A percentile compares a stretch with the other conserved stretches of the same genome.
phyloP scores from a whole-genome alignment of 1,284 basidiomycete species.

The Mycena sp. region DNA sequence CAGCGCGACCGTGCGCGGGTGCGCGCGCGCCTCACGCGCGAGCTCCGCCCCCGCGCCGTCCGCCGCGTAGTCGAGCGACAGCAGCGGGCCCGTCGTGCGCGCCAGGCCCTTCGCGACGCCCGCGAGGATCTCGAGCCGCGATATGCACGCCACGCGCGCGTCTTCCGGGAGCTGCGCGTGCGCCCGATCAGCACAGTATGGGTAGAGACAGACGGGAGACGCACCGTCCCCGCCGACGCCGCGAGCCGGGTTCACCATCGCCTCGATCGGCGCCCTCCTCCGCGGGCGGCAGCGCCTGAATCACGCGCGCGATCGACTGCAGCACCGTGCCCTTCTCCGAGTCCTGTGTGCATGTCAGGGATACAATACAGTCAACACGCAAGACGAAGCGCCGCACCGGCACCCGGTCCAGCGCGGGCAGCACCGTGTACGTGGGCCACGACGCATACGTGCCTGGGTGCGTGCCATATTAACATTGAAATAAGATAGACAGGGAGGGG shows the following conservation, averaged over 20 bases:
- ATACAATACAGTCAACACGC: too few species aligned
- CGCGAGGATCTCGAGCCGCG: slow-evolving; percentile 82
- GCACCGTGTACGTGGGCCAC: too few species aligned
- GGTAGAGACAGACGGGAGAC: slow-evolving; percentile 35
- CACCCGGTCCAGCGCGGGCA: too few species aligned
- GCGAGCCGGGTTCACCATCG: slow-evolving; percentile 82
- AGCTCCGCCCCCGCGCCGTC: slow-evolving; percentile 62
- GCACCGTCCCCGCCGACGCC: slow-evolving; percentile 64
- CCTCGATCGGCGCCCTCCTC: too few species aligned
- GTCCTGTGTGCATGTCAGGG: too few species aligned
- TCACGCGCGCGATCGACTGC: too few species aligned
- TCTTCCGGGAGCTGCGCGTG: slow-evolving; percentile 71
- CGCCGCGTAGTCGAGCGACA: slow-evolving; percentile 68
- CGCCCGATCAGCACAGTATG: neutral
- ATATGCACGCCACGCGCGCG: slow-evolving; percentile 64
- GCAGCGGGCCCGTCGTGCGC: slow-evolving; percentile 66
- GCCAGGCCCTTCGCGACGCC: slow-evolving; percentile 89
- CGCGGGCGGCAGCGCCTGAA: too few species aligned
- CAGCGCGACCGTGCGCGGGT: slow-evolving; percentile 69
- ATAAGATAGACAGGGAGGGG: too few species aligned
- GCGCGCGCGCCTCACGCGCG: slow-evolving; percentile 70
- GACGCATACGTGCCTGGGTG: too few species aligned
- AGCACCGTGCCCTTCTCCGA: too few species aligned
- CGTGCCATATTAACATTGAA: too few species aligned
- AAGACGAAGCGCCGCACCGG: too few species aligned